These are phyloP conservation scores for Tilletiaria anomala DNA, from an alignment of 1,284 basidiomycete species.

Conservation along the genomic window DNA sequence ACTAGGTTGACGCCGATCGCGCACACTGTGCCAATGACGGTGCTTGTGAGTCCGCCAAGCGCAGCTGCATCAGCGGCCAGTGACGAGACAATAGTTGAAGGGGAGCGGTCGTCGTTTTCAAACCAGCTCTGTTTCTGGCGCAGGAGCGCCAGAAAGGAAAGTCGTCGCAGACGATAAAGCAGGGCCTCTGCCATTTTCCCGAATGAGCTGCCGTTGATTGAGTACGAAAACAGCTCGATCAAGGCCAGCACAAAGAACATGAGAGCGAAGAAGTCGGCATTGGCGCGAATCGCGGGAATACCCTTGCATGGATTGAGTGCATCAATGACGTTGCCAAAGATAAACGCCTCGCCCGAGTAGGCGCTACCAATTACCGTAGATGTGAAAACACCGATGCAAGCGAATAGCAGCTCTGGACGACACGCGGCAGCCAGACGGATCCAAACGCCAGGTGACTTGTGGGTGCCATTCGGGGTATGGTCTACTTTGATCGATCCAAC, in stretches of 20 bases:
- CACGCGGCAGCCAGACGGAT: slow-evolving; percentile 12
- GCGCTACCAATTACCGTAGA: slow-evolving; percentile 25
- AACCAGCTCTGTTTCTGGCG: slow-evolving; percentile 18
- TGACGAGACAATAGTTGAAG: slow-evolving; percentile 15
- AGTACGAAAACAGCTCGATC: slow-evolving; percentile 21
- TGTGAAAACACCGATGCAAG: slow-evolving; percentile 14
- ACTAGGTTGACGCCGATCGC: slow-evolving; percentile 27
- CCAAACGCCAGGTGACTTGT: slow-evolving; percentile 6
- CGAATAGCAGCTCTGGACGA: slow-evolving; percentile 14
- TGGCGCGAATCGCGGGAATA: slow-evolving; percentile 8
- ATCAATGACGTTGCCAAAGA: slow-evolving; percentile 29
- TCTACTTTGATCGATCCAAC: no score
- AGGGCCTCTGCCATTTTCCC: slow-evolving; percentile 24
- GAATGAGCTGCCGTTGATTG: slow-evolving; percentile 22
- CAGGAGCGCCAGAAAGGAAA: slow-evolving; percentile 16
- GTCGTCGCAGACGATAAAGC: slow-evolving; percentile 18
- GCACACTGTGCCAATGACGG: slow-evolving; percentile 27
- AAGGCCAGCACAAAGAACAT: slow-evolving; percentile 27
- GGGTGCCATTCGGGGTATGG: no score
- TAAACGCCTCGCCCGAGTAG: slow-evolving; percentile 24
- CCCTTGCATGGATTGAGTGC: slow-evolving; percentile 31
- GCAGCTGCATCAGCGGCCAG: slow-evolving; percentile 25
- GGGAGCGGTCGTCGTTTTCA: slow-evolving; percentile 12
- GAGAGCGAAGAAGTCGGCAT: slow-evolving; percentile 16
- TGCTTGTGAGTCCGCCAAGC: slow-evolving; percentile 22